Percentiles rank a stretch among this genome's conserved stretches.
These are phyloP conservation scores for Fomitopsis schrenkii DNA, from an alignment of 1,284 basidiomycete genomes.

Conservation along the genomic window DNA sequence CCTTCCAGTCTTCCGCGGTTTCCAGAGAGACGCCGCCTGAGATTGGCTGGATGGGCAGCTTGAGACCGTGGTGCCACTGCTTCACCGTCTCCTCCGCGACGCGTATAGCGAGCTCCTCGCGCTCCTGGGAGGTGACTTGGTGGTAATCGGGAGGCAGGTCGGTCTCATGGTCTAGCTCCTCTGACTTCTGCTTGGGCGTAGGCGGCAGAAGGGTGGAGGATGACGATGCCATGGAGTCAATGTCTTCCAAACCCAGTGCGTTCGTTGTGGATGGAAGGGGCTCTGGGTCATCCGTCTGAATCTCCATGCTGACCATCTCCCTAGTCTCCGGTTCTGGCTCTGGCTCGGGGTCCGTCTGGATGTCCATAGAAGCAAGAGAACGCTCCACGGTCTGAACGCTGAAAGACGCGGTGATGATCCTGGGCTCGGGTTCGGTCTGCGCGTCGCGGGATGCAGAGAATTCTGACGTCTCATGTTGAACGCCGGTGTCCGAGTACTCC, in stretches of 20 bases:
- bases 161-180: constrained; percentile 26
- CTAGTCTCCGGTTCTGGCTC: constrained; percentile 22
- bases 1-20: constrained; percentile 64
- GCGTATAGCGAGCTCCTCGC: constrained; percentile 47
- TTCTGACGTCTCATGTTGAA: constrained; percentile 57
- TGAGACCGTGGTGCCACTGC: constrained; percentile 62
- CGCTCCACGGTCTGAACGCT: constrained; percentile 33
- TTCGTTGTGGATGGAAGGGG: constrained; percentile 16
- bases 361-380: constrained; percentile 27
- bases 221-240: constrained; percentile 61
- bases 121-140: constrained; percentile 43
- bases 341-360: constrained; percentile 40
- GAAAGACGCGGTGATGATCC: constrained; percentile 22
- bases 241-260: constrained; percentile 27
- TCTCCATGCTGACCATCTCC: constrained; percentile 48
- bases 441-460: constrained; percentile 36
- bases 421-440: constrained; percentile 37
- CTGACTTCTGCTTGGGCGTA: constrained; percentile 51
- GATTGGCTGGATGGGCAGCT: constrained; percentile 48
- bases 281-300: constrained; percentile 56
- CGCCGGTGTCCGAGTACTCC: constrained; percentile 65
- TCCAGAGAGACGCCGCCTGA: constrained; percentile 56
- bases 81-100: constrained; percentile 56
- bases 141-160: constrained; percentile 72
- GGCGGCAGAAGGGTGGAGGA: constrained; percentile 66